phyloP scores from a whole-genome alignment of 192 early-diverging fungal genomes.

The Coemansia sp. region DNA sequence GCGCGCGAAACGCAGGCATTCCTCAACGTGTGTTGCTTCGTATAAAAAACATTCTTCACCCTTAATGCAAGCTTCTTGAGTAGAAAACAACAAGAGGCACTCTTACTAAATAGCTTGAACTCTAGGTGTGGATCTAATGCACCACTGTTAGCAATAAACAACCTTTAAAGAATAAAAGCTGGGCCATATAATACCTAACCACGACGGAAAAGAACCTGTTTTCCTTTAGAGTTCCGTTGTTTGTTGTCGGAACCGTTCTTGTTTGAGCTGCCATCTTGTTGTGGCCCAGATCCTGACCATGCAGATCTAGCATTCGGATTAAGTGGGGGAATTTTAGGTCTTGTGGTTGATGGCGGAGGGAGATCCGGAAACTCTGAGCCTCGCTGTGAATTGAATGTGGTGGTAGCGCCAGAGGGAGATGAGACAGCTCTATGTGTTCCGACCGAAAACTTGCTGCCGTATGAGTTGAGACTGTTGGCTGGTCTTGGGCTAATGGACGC shows the following conservation, averaged over 20 bases:
- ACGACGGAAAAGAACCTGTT: conserved; percentile 23
- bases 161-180: neutral
- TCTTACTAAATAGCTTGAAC: neutral
- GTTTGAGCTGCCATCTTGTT: conserved; percentile 4
- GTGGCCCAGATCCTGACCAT: conserved; percentile 19
- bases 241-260: neutral
- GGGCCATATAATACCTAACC: conserved; percentile 1
- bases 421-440: neutral
- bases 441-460: conserved; percentile 22
- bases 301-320: conserved; percentile 35
- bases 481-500: conserved; percentile 5
- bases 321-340: conserved; percentile 24
- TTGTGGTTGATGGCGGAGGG: conserved; percentile 20
- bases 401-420: neutral
- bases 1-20: conserved; percentile 32
- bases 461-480: conserved; percentile 15
- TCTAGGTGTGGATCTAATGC: neutral
- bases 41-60: conserved; percentile 13
- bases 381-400: neutral
- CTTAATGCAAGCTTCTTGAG: neutral
- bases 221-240: conserved; percentile 31
- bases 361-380: conserved; percentile 33
- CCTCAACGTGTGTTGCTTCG: conserved; percentile 16
- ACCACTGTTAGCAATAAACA: neutral
- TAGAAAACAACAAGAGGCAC: neutral